Conservation (phyloP, 1,284 basidiomycete species). For the Anthracocystis panici-leucophaei region DNA sequence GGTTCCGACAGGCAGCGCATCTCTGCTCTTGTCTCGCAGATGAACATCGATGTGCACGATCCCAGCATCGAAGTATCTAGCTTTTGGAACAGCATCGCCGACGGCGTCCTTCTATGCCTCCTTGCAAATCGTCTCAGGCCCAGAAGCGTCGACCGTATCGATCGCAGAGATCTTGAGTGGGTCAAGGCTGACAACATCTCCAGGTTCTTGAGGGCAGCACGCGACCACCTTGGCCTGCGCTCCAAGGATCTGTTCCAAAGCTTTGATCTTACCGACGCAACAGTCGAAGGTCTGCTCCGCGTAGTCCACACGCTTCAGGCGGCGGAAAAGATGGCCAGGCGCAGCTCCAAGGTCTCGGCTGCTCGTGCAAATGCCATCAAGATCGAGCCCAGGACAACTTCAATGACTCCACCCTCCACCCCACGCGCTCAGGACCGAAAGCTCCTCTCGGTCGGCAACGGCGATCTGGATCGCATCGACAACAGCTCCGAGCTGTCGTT, state of each 20-base stretch:
- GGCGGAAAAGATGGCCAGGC: constrained; percentile 29
- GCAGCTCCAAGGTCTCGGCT: constrained; percentile 25
- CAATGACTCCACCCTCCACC: constrained; percentile 48
- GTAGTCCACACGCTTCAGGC: constrained; percentile 57
- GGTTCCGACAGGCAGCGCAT: constrained; percentile 40
- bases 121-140: constrained; percentile 51
- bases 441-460: constrained; percentile 28
- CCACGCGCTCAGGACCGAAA: constrained; percentile 38
- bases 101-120: constrained; percentile 59
- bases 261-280: constrained; percentile 56
- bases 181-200: constrained; percentile 59
- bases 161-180: constrained; percentile 55
- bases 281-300: constrained; percentile 53
- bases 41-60: constrained; percentile 22
- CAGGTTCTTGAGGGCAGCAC: constrained; percentile 54
- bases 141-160: constrained; percentile 47
- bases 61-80: constrained; percentile 33
- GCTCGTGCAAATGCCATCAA: constrained; percentile 29
- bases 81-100: constrained; percentile 56
- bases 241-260: constrained; percentile 59
- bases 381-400: constrained; percentile 45
- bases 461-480: constrained; percentile 37
- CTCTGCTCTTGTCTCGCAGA: constrained; percentile 31
- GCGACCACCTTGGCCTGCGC: constrained; percentile 55
- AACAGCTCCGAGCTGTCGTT: constrained; percentile 32